Conservation (phyloP, 2,329 filamentous ascomycete species). For the Aspergillus piperis region DNA sequence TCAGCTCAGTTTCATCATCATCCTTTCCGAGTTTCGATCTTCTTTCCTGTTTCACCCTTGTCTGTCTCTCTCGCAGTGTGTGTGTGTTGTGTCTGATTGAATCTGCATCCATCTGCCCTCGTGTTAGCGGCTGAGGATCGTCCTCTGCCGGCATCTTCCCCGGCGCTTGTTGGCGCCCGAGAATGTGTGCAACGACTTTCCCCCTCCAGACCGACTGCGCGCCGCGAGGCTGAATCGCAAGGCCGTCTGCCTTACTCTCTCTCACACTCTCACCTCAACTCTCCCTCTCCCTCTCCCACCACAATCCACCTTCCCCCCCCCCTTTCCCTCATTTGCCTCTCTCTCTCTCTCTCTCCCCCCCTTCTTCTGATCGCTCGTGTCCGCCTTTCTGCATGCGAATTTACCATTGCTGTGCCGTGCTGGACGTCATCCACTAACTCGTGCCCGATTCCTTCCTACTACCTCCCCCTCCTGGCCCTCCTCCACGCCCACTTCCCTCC, state of each 20-base stretch:
- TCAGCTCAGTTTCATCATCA: not conserved
- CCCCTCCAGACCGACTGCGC: constrained; percentile 10
- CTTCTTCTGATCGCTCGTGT: not conserved
- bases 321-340: not conserved
- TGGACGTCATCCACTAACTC: not conserved
- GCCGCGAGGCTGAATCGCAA: constrained; percentile 28
- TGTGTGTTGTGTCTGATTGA: not conserved
- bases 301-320: not conserved
- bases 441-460: not conserved
- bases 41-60: too few species aligned
- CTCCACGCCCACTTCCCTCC: constrained; percentile 13
- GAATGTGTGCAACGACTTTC: constrained; percentile 15
- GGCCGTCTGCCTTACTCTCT: not conserved
- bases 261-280: not conserved
- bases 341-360: not conserved
- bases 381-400: constrained; percentile 14
- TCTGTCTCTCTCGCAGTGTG: too few species aligned
- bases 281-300: not conserved
- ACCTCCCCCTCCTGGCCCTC: not conserved
- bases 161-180: constrained; percentile 7
- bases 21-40: not conserved
- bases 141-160: not conserved
- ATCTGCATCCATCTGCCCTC: not conserved
- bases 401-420: constrained; percentile 5
- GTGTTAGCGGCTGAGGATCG: not conserved